These are phyloP conservation scores for Nannochloropsis salina DNA, from an alignment of 108 stramenopile genomes.

Conservation along the genomic window DNA sequence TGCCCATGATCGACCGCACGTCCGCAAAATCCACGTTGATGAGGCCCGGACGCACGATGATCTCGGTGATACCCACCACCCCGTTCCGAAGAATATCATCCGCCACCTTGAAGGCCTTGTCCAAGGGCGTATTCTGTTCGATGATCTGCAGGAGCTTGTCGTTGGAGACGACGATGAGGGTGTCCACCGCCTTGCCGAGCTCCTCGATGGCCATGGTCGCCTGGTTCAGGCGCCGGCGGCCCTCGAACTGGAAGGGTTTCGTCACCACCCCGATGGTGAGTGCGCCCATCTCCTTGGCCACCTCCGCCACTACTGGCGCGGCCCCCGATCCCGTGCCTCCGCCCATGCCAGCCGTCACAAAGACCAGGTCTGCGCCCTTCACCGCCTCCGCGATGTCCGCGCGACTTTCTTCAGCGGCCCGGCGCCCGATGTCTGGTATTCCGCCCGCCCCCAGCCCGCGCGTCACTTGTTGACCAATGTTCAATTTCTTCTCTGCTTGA, in stretches of 20 bases:
- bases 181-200: conserved; percentile 71
- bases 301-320: conserved; percentile 69
- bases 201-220: conserved; percentile 63
- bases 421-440: conserved; percentile 69
- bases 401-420: conserved; percentile 72
- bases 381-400: conserved; percentile 67
- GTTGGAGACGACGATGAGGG: conserved; percentile 83
- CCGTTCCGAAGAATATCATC: conserved; percentile 78
- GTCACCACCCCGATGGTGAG: conserved; percentile 76
- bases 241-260: conserved; percentile 86
- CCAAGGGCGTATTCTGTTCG: conserved; percentile 78
- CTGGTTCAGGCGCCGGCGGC: conserved; percentile 73
- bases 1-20: conserved; percentile 76
- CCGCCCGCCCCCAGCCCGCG: conserved; percentile 80
- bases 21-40: conserved; percentile 92
- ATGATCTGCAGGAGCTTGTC: conserved; percentile 85
- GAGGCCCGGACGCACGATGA: conserved; percentile 77
- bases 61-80: conserved; percentile 82
- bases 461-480: conserved; percentile 74
- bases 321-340: conserved; percentile 81
- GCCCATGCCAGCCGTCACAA: conserved; percentile 78
- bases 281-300: conserved; percentile 69
- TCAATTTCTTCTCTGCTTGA: conserved; percentile 59
- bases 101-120: conserved; percentile 76
- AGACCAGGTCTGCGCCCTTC: conserved; percentile 72